Evolutionary conservation across 2,329 filamentous ascomycete species (phyloP).

Genomic region (Botrytis deweyae): DNA sequence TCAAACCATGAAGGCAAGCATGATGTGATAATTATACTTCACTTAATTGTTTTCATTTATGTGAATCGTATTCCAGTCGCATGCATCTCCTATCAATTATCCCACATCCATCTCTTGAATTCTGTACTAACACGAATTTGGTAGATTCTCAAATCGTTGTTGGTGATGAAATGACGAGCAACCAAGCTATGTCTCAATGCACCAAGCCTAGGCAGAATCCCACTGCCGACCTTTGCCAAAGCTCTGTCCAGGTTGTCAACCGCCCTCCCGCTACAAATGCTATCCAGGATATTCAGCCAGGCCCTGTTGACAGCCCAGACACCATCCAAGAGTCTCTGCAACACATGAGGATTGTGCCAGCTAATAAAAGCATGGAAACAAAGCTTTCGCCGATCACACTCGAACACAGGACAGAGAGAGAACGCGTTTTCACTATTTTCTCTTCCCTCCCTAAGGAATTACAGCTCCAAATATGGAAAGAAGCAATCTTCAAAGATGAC

Average conservation of each 20-base stretch:
- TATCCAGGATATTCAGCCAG: background rate
- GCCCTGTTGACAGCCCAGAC: background rate
- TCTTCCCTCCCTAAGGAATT: background rate
- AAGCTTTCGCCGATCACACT: background rate
- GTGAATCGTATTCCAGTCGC: background rate
- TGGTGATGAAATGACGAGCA: background rate
- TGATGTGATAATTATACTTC: background rate
- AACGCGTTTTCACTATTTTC: background rate
- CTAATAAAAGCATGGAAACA: background rate
- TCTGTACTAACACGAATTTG: background rate
- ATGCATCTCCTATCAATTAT: background rate
- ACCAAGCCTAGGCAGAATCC: background rate
- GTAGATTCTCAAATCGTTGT: background rate
- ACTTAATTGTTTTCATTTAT: background rate
- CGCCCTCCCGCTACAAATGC: background rate
- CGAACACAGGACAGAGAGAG: background rate
- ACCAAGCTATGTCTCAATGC: background rate
- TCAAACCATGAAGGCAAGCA: background rate
- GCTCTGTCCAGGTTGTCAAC: background rate
- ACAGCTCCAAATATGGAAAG: constrained; percentile 5
- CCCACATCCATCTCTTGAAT: background rate
- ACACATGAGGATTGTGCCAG: background rate
- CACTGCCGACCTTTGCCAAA: background rate
- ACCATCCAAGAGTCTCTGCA: background rate
- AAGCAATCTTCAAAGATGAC: background rate